phyloP scores from a whole-genome alignment of 2,329 filamentous ascomycete genomes.

The Ustilaginoidea virens region DNA sequence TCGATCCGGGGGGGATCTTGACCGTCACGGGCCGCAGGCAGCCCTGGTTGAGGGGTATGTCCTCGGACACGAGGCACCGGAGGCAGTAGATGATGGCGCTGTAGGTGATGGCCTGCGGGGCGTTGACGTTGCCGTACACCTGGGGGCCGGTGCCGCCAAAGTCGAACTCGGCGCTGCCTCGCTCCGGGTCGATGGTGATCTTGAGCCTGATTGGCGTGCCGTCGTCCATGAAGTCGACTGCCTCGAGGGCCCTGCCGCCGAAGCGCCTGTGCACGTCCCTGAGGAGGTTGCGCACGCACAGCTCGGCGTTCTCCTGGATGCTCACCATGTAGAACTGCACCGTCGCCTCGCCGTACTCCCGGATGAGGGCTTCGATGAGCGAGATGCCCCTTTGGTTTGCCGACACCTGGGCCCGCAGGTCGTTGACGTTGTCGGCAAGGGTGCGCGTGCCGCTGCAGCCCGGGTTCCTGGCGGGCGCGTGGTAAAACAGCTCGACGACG shows the following conservation, averaged over 20 bases:
- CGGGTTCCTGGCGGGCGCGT: conserved; percentile 57
- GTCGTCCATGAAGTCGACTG: conserved; percentile 73
- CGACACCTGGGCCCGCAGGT: conserved; percentile 69
- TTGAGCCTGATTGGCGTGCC: conserved; percentile 62
- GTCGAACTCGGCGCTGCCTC: conserved; percentile 67
- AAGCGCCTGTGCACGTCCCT: conserved; percentile 57
- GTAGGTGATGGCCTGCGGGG: conserved; percentile 68
- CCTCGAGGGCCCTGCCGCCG: conserved; percentile 52
- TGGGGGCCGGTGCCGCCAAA: conserved; percentile 68
- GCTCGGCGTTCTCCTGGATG: conserved; percentile 68
- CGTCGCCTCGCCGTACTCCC: conserved; percentile 61
- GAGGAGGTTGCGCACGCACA: conserved; percentile 56
- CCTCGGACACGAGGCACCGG: conserved; percentile 61
- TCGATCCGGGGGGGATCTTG: conserved; percentile 54
- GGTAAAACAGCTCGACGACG: conserved; percentile 55
- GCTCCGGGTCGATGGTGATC: conserved; percentile 57
- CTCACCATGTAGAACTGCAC: conserved; percentile 75
- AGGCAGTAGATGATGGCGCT: conserved; percentile 82
- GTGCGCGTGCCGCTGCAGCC: conserved; percentile 68
- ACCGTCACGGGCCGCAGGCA: conserved; percentile 64
- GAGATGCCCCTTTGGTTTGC: conserved; percentile 77
- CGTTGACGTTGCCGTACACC: conserved; percentile 69
- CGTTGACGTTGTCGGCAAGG: conserved; percentile 67
- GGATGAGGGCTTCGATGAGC: conserved; percentile 60
- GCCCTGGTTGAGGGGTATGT: conserved; percentile 74